Evolutionary conservation across 78 protist genomes (phyloP), one percentile per base, ranked within the genome.

Genomic region (Chrysochromulina parva): DNA sequence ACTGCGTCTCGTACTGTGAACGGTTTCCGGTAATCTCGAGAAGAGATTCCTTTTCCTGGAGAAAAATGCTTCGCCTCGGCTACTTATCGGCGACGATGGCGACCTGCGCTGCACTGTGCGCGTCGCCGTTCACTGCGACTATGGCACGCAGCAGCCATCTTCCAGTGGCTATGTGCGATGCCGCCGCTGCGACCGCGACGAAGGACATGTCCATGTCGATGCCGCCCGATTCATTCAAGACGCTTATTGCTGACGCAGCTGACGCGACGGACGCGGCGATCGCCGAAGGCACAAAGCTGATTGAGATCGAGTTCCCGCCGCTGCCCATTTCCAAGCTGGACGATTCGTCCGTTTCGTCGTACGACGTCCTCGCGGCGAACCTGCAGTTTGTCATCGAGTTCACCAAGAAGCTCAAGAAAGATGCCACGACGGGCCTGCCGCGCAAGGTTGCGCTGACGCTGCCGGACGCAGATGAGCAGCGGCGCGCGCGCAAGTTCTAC

Each of bases 221-320:
- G 84, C 84, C 84, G 13, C 84, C 84, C 1, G 84, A 7, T 24
- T 50, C 84, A 14, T 74, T 28, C 7, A 3, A 28, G 10, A 14
- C 3, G 5, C 84, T 28, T 5, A 5, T 28, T 9, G 55, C 14
- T 26, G 59, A 76, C 38, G 85, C 85, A 0, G 60, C n/a, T 4
- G 85, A 10, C 10, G 57, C 85, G 55, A 76, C 85, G 14, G 60
- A 16, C 20, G 59, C 58, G 55, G 59, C 60, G 4, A 1, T 76
- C 16, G 26, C 26, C 16, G 59, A 76, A 20, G 85, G 85, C 47
- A 2, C 14, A 28, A 19, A 4, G 20, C 85, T 52, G 57, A 2
- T 76, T 24, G 85, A 76, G 28, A 28, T 76, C 1, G 85, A 76
- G 13, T 76, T 76, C 22, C 85, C 85, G 26, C 85, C 85, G 14